Conservation (phyloP, 148 eudicot genomes). For the Spergularia marina region DNA sequence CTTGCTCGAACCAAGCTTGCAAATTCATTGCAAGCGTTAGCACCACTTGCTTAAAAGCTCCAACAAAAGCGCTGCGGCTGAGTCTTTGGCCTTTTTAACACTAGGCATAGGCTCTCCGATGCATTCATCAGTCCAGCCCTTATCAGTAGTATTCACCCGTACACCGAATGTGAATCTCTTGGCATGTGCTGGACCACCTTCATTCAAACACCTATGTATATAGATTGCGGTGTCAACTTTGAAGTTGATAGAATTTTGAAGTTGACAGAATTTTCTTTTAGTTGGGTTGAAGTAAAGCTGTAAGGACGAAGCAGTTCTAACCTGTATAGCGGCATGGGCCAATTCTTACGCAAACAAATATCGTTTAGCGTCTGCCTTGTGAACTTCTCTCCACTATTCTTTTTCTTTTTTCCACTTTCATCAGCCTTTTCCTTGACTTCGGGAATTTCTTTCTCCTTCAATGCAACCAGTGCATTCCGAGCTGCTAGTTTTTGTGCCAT, state of each 20-base stretch:
- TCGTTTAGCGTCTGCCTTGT: conserved; percentile 96
- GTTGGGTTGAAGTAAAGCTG: not conserved
- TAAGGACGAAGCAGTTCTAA: conserved; percentile 22
- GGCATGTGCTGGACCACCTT: conserved; percentile 99
- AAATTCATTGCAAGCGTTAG: conserved; percentile 18
- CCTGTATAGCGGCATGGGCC: conserved; percentile 99
- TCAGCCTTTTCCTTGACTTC: conserved; percentile 52
- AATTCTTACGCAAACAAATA: conserved; percentile 89
- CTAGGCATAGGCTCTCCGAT: conserved; percentile 98
- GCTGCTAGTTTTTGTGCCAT: conserved; percentile 99
- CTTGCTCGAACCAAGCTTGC: not conserved
- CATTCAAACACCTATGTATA: conserved; percentile 67
- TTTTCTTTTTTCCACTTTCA: conserved; percentile 61
- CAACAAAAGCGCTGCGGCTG: conserved; percentile 86
- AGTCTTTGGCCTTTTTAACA: conserved; percentile 96
- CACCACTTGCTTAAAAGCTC: conserved; percentile 79
- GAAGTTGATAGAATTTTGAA: not conserved
- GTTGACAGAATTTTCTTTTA: too few relatives aligned
- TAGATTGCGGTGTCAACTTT: not conserved
- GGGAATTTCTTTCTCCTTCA: conserved; percentile 74
- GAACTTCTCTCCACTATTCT: conserved; percentile 63
- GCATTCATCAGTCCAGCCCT: conserved; percentile 93
- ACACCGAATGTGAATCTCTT: conserved; percentile 89
- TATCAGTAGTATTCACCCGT: conserved; percentile 78
- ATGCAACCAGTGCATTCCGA: conserved; percentile 71